Conservation (phyloP, 2,329 filamentous ascomycete genomes). For the Talaromyces sp. region DNA sequence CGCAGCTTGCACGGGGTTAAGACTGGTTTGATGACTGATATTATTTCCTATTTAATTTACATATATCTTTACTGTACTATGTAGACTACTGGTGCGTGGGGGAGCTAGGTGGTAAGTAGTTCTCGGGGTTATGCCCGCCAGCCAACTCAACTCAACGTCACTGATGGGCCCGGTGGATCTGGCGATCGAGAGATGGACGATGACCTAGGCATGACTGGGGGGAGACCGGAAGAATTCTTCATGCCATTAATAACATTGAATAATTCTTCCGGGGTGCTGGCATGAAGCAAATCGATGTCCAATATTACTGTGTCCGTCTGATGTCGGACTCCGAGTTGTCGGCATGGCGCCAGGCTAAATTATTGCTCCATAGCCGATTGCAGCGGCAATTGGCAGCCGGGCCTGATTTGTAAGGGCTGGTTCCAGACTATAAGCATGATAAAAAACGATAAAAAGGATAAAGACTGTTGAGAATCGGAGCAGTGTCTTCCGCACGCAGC, state of each 20-base stretch:
- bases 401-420: not conserved
- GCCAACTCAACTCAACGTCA: not conserved
- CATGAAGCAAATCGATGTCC: too few species aligned
- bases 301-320: too few species aligned
- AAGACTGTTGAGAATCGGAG: slow-evolving; percentile 1
- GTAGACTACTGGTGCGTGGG: not conserved
- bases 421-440: not conserved
- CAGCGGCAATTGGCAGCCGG: not conserved
- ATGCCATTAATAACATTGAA: not conserved
- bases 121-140: not conserved
- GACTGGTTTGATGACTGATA: not conserved
- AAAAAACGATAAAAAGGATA: too few species aligned
- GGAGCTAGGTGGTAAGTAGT: not conserved
- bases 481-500: slow-evolving; percentile 8
- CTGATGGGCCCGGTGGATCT: slow-evolving; percentile 1
- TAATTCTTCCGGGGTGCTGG: not conserved
- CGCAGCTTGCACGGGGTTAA: not conserved
- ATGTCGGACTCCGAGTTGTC: not conserved
- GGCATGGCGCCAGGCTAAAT: not conserved
- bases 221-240: not conserved
- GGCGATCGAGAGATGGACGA: not conserved
- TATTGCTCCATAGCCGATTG: not conserved
- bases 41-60: not conserved
- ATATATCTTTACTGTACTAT: too few species aligned
- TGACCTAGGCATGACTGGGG: not conserved